Percentiles rank a stretch among this genome's conserved stretches.
These are phyloP conservation scores for Cordyceps cicadae DNA, from an alignment of 2,329 filamentous ascomycete genomes.

Conservation along the genomic window DNA sequence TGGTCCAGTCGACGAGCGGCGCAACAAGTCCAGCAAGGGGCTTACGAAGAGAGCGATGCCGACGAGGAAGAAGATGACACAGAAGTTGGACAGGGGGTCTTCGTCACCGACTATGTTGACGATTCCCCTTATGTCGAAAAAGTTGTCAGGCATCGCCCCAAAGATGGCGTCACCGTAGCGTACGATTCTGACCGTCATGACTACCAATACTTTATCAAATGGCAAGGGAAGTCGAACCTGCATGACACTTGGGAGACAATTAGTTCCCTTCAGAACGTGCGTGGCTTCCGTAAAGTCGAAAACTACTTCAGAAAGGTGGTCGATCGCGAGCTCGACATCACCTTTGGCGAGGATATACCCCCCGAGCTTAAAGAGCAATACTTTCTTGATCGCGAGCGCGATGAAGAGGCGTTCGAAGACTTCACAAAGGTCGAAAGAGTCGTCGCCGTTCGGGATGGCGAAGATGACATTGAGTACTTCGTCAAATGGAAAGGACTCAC, in stretches of 20 bases:
- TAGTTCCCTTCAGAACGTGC: slow-evolving; percentile 64
- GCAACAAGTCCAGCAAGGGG: slow-evolving; percentile 58
- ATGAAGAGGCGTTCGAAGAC: slow-evolving; percentile 79
- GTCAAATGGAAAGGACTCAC: slow-evolving; percentile 95
- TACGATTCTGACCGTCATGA: slow-evolving; percentile 58
- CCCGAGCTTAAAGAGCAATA: slow-evolving; percentile 88
- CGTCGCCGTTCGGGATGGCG: slow-evolving; percentile 72
- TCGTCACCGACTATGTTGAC: slow-evolving; percentile 61
- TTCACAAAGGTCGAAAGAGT: slow-evolving; percentile 90
- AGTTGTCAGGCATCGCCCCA: slow-evolving; percentile 77
- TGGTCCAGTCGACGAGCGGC: slow-evolving; percentile 84
- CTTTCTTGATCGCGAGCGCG: slow-evolving; percentile 87
- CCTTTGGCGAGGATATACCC: slow-evolving; percentile 65
- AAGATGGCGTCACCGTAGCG: slow-evolving; percentile 54
- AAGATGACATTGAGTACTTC: slow-evolving; percentile 77
- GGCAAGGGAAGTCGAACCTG: slow-evolving; percentile 90
- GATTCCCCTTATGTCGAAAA: slow-evolving; percentile 81
- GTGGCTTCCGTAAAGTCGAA: slow-evolving; percentile 80
- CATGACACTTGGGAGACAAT: slow-evolving; percentile 93
- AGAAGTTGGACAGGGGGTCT: slow-evolving; percentile 52
- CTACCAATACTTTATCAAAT: slow-evolving; percentile 91
- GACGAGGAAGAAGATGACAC: slow-evolving; percentile 58
- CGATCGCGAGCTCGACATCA: slow-evolving; percentile 68
- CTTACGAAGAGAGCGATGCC: slow-evolving; percentile 59
- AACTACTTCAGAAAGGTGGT: slow-evolving; percentile 89